Conservation (phyloP, 164 flowering plant genomes). For the Umbellularia californica region DNA sequence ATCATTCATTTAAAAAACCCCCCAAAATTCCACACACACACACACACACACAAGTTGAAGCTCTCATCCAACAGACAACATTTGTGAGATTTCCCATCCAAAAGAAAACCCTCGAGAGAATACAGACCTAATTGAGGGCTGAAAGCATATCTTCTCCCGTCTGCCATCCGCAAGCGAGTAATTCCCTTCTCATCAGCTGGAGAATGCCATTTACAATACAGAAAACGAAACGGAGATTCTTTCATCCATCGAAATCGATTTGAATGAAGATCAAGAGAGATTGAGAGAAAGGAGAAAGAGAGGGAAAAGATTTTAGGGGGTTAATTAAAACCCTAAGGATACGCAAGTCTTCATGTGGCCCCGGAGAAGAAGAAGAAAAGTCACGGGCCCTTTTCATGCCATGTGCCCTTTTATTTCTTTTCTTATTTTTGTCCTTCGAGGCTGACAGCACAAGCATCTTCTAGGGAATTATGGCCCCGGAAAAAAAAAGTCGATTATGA, state of each 20-base stretch:
- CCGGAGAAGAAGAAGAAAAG: not conserved
- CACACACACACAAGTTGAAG: not conserved
- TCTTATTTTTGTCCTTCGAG: no score
- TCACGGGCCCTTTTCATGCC: not conserved
- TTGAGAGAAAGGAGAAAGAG: not conserved
- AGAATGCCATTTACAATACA: not conserved
- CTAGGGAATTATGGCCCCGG: no score
- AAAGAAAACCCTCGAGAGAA: no score
- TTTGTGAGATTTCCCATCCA: no score
- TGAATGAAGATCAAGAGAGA: not conserved
- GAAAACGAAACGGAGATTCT: not conserved
- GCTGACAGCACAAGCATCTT: no score
- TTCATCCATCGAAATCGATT: not conserved
- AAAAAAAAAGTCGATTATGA: no score
- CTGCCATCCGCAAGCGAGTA: constrained; percentile 36
- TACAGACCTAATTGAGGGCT: constrained; percentile 38
- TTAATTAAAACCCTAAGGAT: not conserved
- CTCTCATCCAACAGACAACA: no score
- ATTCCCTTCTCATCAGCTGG: constrained; percentile 19
- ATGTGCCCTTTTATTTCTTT: not conserved
- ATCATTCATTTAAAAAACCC: no score
- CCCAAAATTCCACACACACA: not conserved
- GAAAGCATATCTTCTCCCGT: constrained; percentile 29
- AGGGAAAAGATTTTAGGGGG: not conserved
- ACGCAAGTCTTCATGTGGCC: not conserved